Evolutionary conservation across 345 rosid genomes (phyloP).

Genomic region (Ailanthus altissimus): DNA sequence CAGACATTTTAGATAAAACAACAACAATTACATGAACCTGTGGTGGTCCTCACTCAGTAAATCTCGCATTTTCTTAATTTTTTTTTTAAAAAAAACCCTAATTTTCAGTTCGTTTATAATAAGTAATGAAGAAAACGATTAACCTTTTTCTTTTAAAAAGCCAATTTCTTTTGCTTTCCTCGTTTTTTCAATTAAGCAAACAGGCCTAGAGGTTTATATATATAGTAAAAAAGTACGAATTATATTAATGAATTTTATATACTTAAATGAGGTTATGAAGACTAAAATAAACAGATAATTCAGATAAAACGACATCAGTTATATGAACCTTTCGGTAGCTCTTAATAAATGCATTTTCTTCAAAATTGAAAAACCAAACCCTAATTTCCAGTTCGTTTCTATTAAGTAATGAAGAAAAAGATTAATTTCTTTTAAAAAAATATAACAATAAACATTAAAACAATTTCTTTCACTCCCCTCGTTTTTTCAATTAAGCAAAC

Average conservation of each 20-base stretch:
- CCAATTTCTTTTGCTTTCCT: neutral
- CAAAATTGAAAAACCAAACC: constrained; percentile 20
- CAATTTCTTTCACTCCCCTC: neutral
- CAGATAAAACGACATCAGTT: neutral
- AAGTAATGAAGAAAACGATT: neutral
- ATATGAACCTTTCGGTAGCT: neutral
- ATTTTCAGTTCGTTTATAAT: neutral
- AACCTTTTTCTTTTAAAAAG: neutral
- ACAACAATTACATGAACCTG: neutral
- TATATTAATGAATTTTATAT: neutral
- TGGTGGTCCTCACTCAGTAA: neutral
- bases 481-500: neutral
- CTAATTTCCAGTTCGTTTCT: neutral
- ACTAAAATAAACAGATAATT: neutral
- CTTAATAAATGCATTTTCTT: neutral
- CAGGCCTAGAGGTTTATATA: neutral
- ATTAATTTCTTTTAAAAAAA: neutral
- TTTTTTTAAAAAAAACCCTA: constrained; percentile 31
- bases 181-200: neutral
- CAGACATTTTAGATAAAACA: neutral
- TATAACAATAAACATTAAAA: no score
- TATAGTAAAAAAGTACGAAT: no score
- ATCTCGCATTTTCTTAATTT: neutral
- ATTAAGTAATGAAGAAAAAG: neutral
- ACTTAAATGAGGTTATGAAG: neutral